Base-by-base conservation (phyloP, 441 rosid species). In the Adansonia grandidieri region DNA sequence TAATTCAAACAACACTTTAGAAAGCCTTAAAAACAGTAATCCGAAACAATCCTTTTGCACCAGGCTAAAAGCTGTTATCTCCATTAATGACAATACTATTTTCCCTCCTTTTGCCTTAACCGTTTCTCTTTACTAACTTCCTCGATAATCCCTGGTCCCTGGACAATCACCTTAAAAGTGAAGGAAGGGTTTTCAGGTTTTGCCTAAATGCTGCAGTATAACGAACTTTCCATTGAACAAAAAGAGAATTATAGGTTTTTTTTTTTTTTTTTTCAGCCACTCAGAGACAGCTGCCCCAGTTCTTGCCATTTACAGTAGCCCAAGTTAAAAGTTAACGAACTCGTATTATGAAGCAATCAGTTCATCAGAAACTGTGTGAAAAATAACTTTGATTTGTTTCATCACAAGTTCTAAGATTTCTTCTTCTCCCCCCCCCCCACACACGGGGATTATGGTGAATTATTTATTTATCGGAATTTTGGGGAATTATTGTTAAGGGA, bases 221-320 rank as follows among this genome's bases (percentile, higher is more conserved):
- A 63, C 45, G 45, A 63, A 28, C 67, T 63, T 2, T 28, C 67
- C 67, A 32, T 32, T 63, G 14, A 63, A 28, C 67, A 28, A 13
- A 63, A 63, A 10, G 66, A 61, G 1, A 24, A 40, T 24, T 61
- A 5, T 63, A 5, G 44, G 45, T 42, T 13, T 63, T 63, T 63
- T 17, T 63, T 32, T 32, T 32, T 32, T 32, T 32, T 32, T 32
- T 32, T 32, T 28, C 10, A 28, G 67, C 67, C 67, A 9, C 66
- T 62, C 67, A 28, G 45, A 63, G 19, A 19, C 45, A 63, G 67
- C 67, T 24, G 17, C 67, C 67, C 67, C 37, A 5, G n/a, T 62
- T 60, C n/a, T 20, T 0, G 5, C 65, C 40, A 22, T 20, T 15
- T 4, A 60, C 65, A 22, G 64, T 60, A 61, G 65, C 37, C n/a